phyloP scores from a whole-genome alignment of 768 basidiomycete species.

The Porpolomopsis calyptriformis region DNA sequence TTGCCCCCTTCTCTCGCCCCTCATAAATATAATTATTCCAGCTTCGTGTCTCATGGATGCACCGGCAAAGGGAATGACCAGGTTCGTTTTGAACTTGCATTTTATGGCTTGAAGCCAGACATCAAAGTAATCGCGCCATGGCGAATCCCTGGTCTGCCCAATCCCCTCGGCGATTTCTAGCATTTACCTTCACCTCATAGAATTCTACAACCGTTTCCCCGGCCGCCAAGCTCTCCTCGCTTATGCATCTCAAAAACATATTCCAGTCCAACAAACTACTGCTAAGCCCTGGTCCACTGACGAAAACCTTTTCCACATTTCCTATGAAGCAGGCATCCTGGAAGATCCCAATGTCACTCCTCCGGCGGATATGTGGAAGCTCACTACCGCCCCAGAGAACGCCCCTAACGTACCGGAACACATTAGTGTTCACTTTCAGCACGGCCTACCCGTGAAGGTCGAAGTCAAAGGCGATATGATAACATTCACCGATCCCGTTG shows the following conservation, averaged over 20 bases:
- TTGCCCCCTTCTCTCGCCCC: neutral
- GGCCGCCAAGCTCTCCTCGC: conserved; percentile 89
- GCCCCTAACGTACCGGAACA: conserved; percentile 73
- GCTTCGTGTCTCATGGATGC: conserved; percentile 96
- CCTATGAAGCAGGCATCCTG: conserved; percentile 97
- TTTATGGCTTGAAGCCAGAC: conserved; percentile 95
- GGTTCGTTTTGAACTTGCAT: conserved; percentile 97
- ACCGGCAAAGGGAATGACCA: conserved; percentile 99
- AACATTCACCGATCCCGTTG: conserved; percentile 82
- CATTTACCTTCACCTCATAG: conserved; percentile 27
- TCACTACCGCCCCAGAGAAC: conserved; percentile 72
- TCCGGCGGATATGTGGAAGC: conserved; percentile 98
- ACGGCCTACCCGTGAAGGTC: conserved; percentile 82
- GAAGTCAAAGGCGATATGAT: conserved; percentile 42
- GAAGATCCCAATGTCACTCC: conserved; percentile 95
- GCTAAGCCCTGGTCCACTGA: conserved; percentile 99
- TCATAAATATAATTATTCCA: conserved; percentile 18
- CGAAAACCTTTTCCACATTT: conserved; percentile 99
- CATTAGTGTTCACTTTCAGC: conserved; percentile 76
- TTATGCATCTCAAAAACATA: conserved; percentile 78
- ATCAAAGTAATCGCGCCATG: conserved; percentile 99
- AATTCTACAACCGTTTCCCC: conserved; percentile 95
- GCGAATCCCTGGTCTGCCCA: conserved; percentile 73
- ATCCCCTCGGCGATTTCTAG: neutral
- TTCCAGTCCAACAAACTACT: conserved; percentile 90